Percentiles rank a stretch among this genome's conserved stretches.
Conservation (phyloP, 2,329 filamentous ascomycete species). For the Cryphonectria radicalis region DNA sequence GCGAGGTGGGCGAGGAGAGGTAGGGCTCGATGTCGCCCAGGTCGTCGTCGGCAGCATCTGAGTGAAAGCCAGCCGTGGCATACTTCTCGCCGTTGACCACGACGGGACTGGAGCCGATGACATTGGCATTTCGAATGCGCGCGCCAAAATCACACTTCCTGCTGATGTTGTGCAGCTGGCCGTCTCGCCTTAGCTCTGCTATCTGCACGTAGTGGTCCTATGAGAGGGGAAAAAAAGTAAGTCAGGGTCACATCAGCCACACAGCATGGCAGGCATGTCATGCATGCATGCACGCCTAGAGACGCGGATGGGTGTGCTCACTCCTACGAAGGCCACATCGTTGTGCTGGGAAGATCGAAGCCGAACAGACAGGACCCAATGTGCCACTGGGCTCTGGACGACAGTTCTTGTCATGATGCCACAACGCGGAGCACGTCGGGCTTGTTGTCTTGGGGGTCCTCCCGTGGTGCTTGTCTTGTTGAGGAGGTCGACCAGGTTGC, state of each 20-base stretch:
- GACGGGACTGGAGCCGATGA: constrained; percentile 64
- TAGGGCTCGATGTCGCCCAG: constrained; percentile 33
- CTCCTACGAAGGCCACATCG: constrained; percentile 85
- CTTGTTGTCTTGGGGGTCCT: constrained; percentile 37
- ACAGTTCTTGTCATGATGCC: constrained; percentile 82
- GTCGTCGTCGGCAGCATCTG: constrained; percentile 45
- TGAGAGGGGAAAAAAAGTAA: constrained; percentile 7
- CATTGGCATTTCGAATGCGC: constrained; percentile 77
- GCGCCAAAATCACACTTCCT: constrained; percentile 78
- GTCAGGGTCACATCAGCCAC: constrained; percentile 19
- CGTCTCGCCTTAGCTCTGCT: constrained; percentile 71
- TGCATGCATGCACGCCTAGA: not conserved
- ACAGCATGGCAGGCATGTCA: constrained; percentile 31
- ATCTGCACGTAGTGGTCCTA: constrained; percentile 81
- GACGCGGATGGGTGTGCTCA: constrained; percentile 46
- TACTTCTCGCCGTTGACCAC: constrained; percentile 38
- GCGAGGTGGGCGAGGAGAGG: constrained; percentile 8
- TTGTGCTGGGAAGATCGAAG: constrained; percentile 72
- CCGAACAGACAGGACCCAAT: constrained; percentile 79
- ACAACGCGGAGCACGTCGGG: constrained; percentile 54
- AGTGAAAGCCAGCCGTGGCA: constrained; percentile 27
- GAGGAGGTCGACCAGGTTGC: constrained; percentile 50
- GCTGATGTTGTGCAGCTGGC: constrained; percentile 75
- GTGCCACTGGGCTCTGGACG: constrained; percentile 73
- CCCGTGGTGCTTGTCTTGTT: constrained; percentile 43